Conservation (phyloP, 805 yeast species). For the Cyberlindnera nakhonratchasimensis region DNA sequence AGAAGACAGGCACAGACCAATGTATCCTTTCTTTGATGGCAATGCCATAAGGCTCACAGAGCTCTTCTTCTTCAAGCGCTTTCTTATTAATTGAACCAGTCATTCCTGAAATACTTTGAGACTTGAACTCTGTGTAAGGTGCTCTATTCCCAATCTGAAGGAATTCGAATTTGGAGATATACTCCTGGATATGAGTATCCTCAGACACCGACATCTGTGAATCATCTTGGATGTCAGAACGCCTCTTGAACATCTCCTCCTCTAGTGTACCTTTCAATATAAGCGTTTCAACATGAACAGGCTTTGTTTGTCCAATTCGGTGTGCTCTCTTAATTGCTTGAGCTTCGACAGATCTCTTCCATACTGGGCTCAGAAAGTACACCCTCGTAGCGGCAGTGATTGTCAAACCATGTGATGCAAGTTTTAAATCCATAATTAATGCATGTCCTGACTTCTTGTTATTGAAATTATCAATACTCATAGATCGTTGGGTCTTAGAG, state of each 20-base stretch:
- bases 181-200: constrained; percentile 56
- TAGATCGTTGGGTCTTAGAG: constrained; percentile 45
- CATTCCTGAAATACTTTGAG: neutral
- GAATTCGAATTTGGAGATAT: constrained; percentile 48
- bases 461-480: constrained; percentile 50
- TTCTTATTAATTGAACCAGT: constrained; percentile 12
- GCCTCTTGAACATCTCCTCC: constrained; percentile 56
- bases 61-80: constrained; percentile 23
- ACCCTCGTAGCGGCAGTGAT: constrained; percentile 66
- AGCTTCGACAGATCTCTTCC: constrained; percentile 67
- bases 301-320: constrained; percentile 65
- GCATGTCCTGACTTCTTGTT: constrained; percentile 44
- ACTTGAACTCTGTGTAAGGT: constrained; percentile 14
- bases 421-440: constrained; percentile 60
- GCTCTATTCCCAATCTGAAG: constrained; percentile 28
- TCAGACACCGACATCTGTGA: constrained; percentile 46
- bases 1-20: constrained; percentile 38
- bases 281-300: constrained; percentile 66
- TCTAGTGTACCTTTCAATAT: constrained; percentile 61
- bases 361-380: constrained; percentile 67
- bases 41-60: constrained; percentile 27
- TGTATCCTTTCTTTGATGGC: constrained; percentile 5
- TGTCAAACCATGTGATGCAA: constrained; percentile 69
- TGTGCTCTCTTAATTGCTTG: constrained; percentile 78
- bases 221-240: constrained; percentile 25